Percentiles rank a stretch among this genome's conserved stretches.
phyloP scores from a whole-genome alignment of 176 grass and related monocot species.

The Carex parvula region DNA sequence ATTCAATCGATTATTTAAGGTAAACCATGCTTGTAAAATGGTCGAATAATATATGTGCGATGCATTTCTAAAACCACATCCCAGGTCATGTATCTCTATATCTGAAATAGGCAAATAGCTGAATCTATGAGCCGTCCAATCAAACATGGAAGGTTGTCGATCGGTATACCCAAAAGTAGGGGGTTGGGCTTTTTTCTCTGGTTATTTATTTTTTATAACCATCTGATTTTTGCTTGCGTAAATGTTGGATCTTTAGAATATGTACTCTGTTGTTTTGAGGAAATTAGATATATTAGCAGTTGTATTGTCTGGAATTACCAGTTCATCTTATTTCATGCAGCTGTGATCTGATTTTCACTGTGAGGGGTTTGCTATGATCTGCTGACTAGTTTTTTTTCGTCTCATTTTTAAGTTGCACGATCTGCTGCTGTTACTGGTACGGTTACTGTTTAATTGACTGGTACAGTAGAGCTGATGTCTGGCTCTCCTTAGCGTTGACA shows the following conservation, averaged over 20 bases:
- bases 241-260: background rate
- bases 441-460: background rate
- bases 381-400: background rate
- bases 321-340: background rate
- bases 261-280: no score
- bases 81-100: background rate
- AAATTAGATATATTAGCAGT: background rate
- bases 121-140: background rate
- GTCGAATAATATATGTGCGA: background rate
- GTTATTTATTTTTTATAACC: background rate
- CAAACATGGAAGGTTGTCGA: background rate
- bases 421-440: background rate
- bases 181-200: background rate
- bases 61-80: background rate
- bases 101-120: background rate
- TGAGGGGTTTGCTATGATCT: background rate
- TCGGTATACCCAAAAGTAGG: background rate
- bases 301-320: background rate
- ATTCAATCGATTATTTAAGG: background rate
- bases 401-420: background rate
- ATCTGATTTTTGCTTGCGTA: background rate
- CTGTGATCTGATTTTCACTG: background rate
- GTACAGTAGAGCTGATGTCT: background rate
- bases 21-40: background rate
- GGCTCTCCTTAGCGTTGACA: background rate